Evolutionary conservation across 805 yeast species (phyloP).

Genomic region (Candida saitoana): DNA sequence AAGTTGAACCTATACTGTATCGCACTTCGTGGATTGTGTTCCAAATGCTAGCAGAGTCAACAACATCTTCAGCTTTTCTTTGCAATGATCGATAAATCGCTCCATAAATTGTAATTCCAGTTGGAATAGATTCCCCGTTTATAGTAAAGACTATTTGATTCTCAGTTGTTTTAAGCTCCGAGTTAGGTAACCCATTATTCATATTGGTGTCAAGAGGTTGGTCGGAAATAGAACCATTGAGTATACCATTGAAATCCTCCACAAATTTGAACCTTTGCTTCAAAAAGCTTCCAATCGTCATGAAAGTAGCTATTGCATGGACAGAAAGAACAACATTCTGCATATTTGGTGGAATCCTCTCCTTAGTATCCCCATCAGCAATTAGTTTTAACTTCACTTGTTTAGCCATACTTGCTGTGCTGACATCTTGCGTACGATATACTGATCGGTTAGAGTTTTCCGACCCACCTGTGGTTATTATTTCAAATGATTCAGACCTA

Average conservation of each 20-base stretch:
- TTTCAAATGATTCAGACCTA: slow-evolving; percentile 69
- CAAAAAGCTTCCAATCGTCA: slow-evolving; percentile 46
- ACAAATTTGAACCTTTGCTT: slow-evolving; percentile 36
- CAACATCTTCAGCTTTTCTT: slow-evolving; percentile 29
- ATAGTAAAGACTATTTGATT: slow-evolving; percentile 50
- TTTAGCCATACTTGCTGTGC: slow-evolving; percentile 62
- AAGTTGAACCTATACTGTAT: slow-evolving; percentile 8
- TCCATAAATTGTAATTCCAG: slow-evolving; percentile 71
- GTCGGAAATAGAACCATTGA: slow-evolving; percentile 7
- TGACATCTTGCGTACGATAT: slow-evolving; percentile 17
- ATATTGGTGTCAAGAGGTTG: slow-evolving; percentile 10
- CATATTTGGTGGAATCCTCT: slow-evolving; percentile 20
- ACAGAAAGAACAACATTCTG: slow-evolving; percentile 42
- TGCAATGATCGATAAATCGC: slow-evolving; percentile 57
- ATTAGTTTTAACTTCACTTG: slow-evolving; percentile 60
- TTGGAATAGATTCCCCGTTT: slow-evolving; percentile 55
- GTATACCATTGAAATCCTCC: slow-evolving; percentile 14
- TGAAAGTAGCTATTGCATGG: slow-evolving; percentile 60
- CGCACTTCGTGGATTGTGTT: slow-evolving; percentile 38
- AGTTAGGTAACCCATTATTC: slow-evolving; percentile 11
- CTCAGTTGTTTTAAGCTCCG: slow-evolving; percentile 6
- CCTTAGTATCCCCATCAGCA: slow-evolving; percentile 14
- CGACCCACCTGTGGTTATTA: slow-evolving; percentile 45
- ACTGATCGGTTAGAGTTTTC: slow-evolving; percentile 5
- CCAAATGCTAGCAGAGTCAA: slow-evolving; percentile 57